Percentiles rank a stretch among this genome's conserved stretches.
Conservation (phyloP, 345 rosid species). For the Arabidopsis arenosa region DNA sequence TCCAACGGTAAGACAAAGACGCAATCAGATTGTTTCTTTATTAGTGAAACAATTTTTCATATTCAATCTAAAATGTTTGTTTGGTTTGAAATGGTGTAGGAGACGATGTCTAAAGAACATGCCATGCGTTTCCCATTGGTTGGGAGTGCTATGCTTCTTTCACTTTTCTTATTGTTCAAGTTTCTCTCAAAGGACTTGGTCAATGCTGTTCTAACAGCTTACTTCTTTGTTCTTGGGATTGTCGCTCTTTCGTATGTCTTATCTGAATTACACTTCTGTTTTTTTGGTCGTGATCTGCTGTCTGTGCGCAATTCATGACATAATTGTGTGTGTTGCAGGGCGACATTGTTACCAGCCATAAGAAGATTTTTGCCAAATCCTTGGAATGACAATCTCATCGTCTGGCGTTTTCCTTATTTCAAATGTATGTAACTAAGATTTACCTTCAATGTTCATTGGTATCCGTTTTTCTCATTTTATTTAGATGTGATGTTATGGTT, state of each 20-base stretch:
- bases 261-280: neutral
- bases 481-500: slow-evolving; percentile 11
- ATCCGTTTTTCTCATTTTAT: neutral
- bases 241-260: slow-evolving; percentile 92
- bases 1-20: slow-evolving; percentile 63
- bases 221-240: slow-evolving; percentile 93
- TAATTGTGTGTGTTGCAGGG: slow-evolving; percentile 57
- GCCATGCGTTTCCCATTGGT: slow-evolving; percentile 99
- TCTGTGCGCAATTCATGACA: slow-evolving; percentile 14
- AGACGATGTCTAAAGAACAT: slow-evolving; percentile 96
- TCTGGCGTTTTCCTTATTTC: slow-evolving; percentile 81
- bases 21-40: neutral
- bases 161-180: slow-evolving; percentile 94
- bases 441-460: neutral
- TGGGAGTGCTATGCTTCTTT: slow-evolving; percentile 97
- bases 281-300: neutral
- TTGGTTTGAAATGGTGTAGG: slow-evolving; percentile 57
- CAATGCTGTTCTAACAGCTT: slow-evolving; percentile 89
- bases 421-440: slow-evolving; percentile 62
- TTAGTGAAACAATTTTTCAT: neutral
- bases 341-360: slow-evolving; percentile 85
- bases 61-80: slow-evolving; percentile 12
- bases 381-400: slow-evolving; percentile 82
- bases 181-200: slow-evolving; percentile 95
- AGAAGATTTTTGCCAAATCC: slow-evolving; percentile 69